Evolutionary conservation across 148 eudicot genomes (phyloP).

Genomic region (Spergularia bocconei): DNA sequence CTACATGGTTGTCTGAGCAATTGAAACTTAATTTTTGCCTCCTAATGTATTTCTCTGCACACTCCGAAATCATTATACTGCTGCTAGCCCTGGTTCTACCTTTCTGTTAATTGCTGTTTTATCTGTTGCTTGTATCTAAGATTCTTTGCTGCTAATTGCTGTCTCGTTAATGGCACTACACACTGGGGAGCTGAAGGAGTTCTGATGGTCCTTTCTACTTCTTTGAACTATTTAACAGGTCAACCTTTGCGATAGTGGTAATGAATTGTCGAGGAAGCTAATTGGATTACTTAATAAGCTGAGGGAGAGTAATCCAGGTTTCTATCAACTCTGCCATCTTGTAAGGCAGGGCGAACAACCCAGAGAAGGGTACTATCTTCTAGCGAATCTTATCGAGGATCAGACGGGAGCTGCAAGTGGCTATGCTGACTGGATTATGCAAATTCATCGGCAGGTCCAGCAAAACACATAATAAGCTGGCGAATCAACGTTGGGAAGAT

Average conservation of each 20-base stretch:
- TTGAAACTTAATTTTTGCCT: no score
- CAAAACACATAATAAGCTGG: constrained; percentile 62
- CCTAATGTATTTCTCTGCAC: background rate
- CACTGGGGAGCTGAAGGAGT: background rate
- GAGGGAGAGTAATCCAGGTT: constrained; percentile 65
- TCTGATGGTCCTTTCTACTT: constrained; percentile 20
- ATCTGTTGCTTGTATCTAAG: constrained; percentile 5
- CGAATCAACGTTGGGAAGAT: constrained; percentile 26
- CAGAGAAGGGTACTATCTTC: constrained; percentile 81
- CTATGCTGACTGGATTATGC: constrained; percentile 82
- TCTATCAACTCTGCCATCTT: constrained; percentile 80
- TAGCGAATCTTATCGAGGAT: constrained; percentile 84
- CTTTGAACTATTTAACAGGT: constrained; percentile 37
- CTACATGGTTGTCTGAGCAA: no score
- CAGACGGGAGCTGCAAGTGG: constrained; percentile 70
- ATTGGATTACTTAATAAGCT: constrained; percentile 50
- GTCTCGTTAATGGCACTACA: background rate
- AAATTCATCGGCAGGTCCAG: constrained; percentile 78
- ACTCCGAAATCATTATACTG: background rate
- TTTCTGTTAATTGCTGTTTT: background rate
- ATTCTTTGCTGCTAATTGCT: constrained; percentile 6
- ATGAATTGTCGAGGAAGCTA: constrained; percentile 78
- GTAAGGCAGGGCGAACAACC: constrained; percentile 98
- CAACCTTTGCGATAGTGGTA: constrained; percentile 45
- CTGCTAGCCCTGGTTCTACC: background rate